Evolutionary conservation across 2,329 filamentous ascomycete species (phyloP).

Genomic region (Calonectria pseudoreteaudii): DNA sequence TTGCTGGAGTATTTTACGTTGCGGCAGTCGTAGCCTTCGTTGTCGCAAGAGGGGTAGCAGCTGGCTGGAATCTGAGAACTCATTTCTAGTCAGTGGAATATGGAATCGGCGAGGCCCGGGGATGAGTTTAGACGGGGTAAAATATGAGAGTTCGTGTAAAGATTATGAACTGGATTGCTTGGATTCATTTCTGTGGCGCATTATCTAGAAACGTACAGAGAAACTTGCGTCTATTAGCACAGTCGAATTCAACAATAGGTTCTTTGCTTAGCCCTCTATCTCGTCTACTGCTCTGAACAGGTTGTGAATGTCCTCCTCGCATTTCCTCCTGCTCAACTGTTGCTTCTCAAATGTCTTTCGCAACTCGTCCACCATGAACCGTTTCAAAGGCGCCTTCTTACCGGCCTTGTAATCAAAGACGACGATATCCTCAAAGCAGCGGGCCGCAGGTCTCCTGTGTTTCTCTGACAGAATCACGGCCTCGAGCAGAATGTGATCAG

Average conservation of each 20-base stretch:
- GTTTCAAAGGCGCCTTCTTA: conserved; percentile 52
- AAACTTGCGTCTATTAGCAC: background rate
- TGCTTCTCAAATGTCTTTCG: conserved; percentile 51
- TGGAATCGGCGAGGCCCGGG: no score
- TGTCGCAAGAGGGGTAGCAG: conserved; percentile 17
- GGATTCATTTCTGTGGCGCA: background rate
- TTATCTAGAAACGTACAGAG: background rate
- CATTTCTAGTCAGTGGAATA: background rate
- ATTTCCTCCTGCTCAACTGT: conserved; percentile 33
- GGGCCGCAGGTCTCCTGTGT: conserved; percentile 78
- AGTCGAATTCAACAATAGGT: background rate
- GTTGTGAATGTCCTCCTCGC: conserved; percentile 31
- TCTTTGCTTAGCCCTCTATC: background rate
- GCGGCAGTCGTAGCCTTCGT: conserved; percentile 16
- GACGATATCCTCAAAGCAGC: conserved; percentile 70
- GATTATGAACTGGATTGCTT: background rate
- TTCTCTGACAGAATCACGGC: conserved; percentile 80
- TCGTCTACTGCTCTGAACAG: conserved; percentile 11
- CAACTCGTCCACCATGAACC: conserved; percentile 55
- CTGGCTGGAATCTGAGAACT: conserved; percentile 17
- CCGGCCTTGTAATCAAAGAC: conserved; percentile 48
- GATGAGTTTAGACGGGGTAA: no score
- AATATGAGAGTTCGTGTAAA: background rate
- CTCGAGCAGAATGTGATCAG: conserved; percentile 67
- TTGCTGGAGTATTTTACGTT: conserved; percentile 21